These are phyloP conservation scores for Crithidia brevicula DNA, from an alignment of 208 protist genomes.

Conservation along the genomic window DNA sequence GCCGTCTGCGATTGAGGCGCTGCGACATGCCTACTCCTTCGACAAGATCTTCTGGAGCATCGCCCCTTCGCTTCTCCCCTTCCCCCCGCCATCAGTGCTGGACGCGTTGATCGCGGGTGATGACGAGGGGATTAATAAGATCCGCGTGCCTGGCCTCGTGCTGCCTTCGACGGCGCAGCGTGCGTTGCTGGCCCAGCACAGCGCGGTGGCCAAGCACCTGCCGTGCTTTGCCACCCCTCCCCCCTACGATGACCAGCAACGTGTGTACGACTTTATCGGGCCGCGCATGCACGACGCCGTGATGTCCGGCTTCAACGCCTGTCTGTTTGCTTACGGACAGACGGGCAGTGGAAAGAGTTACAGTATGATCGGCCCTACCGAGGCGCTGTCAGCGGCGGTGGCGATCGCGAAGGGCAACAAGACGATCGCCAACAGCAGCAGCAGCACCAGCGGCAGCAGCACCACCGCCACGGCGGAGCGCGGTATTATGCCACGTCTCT, in stretches of 20 bases:
- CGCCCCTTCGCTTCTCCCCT: conserved; percentile 46
- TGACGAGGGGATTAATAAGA: not conserved
- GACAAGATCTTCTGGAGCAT: conserved; percentile 85
- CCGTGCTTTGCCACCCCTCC: conserved; percentile 59
- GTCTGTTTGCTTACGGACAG: conserved; percentile 92
- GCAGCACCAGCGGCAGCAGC: not conserved
- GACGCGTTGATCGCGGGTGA: conserved; percentile 8
- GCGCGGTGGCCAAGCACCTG: conserved; percentile 28
- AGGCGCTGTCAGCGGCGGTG: conserved; percentile 24
- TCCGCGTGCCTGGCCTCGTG: conserved; percentile 1
- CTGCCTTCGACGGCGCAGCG: conserved; percentile 8
- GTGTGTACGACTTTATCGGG: conserved; percentile 80
- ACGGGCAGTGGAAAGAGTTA: conserved; percentile 92
- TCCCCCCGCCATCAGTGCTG: conserved; percentile 23
- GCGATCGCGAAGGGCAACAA: not conserved
- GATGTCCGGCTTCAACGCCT: conserved; percentile 90
- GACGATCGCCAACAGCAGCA: not conserved
- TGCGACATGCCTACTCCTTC: conserved; percentile 68
- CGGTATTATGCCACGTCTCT: conserved; percentile 85
- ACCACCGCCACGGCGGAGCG: conserved; percentile 36
- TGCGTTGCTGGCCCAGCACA: conserved; percentile 13
- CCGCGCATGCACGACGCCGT: conserved; percentile 68
- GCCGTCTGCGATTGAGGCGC: not conserved
- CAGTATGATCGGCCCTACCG: conserved; percentile 86
- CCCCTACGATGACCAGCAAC: conserved; percentile 66